Percentiles rank a stretch among this genome's conserved stretches.
Evolutionary conservation across 2,329 filamentous ascomycete genomes (phyloP).

Genomic region (Didymella pinodella): DNA sequence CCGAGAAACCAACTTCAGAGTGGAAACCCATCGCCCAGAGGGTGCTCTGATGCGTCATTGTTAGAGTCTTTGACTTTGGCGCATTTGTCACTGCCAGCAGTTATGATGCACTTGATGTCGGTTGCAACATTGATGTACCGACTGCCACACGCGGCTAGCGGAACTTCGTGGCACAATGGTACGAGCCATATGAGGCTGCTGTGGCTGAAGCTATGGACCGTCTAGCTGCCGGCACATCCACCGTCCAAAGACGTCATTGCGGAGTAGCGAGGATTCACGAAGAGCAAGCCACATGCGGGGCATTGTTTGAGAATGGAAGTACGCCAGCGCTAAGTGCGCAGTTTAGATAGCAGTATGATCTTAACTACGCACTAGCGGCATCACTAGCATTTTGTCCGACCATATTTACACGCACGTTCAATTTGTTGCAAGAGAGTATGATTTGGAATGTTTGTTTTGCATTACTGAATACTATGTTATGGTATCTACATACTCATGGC

Average conservation of each 20-base stretch:
- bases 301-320: background rate
- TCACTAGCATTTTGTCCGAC: too few species aligned
- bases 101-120: constrained; percentile 1
- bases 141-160: background rate
- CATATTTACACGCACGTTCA: too few species aligned
- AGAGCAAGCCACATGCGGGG: background rate
- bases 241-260: constrained; percentile 15
- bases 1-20: constrained; percentile 47
- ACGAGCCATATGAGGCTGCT: constrained; percentile 14
- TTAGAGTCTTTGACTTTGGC: too few species aligned
- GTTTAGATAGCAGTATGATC: too few species aligned
- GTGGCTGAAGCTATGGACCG: constrained; percentile 18
- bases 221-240: constrained; percentile 1
- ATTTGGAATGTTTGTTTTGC: background rate
- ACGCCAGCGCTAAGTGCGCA: background rate
- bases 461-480: constrained; percentile 18
- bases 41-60: constrained; percentile 29
- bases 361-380: too few species aligned
- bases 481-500: constrained; percentile 19
- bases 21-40: constrained; percentile 50
- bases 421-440: background rate
- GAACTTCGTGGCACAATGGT: background rate
- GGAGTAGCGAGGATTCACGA: constrained; percentile 2
- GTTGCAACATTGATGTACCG: background rate
- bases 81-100: background rate